Evolutionary conservation across 352 stramenopile species (phyloP), one percentile per base, ranked within the genome.

Genomic region (Globisporangium yorkense): DNA sequence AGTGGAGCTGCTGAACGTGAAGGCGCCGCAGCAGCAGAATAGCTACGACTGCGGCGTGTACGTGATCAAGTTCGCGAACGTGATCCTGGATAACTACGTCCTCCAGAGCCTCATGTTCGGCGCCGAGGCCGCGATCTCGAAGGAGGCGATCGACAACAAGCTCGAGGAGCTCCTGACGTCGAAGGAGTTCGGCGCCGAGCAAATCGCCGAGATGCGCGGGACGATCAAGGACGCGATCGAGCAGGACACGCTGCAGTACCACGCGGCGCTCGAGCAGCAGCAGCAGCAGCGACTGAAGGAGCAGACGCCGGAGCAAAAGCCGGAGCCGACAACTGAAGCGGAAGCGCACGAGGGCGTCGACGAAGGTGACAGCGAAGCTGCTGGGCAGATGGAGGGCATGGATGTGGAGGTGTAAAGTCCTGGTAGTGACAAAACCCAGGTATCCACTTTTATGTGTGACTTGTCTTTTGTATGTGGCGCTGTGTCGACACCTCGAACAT

Each of bases 11-110:
- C 40, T 80, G 24, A 62, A 64, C 6, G 68, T 84, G n/a, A 70
- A 80, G 39, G 56, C 63, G 1, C 78, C 81, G 41, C 65, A 63
- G 24, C 79, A 91, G 57, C 67, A 84, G 21, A 89, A 91, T 54
- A 70, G 65, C 50, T 86, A 78, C 45, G 79, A 89, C 48, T 90
- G 73, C 41, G 75, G 82, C 15, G 80, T 88, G 24, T 89, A 84
- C 56, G 68, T 86, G 40, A 49, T 90, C 29, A 81, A 84, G 59
- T 78, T 81, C 27, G 78, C 74, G 8, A 68, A 88, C 21, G 72
- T 79, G 63, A 80, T 89, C 0, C 31, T 89, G 39, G 55, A 66
- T 3, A 82, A 79, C 21, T 81, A 73, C 53, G 24, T 72, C 49
- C 45, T 64, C 2, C 27, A 68, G 10, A 35, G 43, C 2, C 20